Percentiles rank a stretch among this genome's conserved stretches.
These are phyloP conservation scores for Parascedosporium putredinis DNA, from an alignment of 2,329 filamentous ascomycete genomes.

Conservation along the genomic window DNA sequence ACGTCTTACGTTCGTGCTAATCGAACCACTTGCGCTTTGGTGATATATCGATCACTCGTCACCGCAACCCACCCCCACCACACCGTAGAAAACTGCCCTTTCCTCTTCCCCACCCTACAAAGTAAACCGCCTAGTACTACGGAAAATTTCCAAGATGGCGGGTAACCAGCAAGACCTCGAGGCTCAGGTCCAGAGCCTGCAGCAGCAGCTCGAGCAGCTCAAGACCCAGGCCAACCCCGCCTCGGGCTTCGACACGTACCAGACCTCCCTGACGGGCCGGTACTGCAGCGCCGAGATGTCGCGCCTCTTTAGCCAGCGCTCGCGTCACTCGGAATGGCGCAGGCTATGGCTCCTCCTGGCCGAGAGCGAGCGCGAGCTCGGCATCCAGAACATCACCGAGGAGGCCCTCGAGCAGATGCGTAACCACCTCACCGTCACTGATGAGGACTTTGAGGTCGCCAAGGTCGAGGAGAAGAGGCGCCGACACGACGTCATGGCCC, in stretches of 20 bases:
- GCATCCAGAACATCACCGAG: conserved; percentile 57
- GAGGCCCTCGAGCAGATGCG: conserved; percentile 71
- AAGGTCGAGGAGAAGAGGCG: conserved; percentile 65
- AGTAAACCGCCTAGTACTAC: too few species aligned
- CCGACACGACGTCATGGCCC: conserved; percentile 36
- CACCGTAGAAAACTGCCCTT: too few species aligned
- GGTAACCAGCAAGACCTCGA: too few species aligned
- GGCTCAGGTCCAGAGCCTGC: too few species aligned
- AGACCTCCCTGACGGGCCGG: conserved; percentile 59
- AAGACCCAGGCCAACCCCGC: too few species aligned
- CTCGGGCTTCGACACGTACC: conserved; percentile 28
- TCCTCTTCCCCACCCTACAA: too few species aligned
- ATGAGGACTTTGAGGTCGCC: conserved; percentile 67
- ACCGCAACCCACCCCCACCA: too few species aligned
- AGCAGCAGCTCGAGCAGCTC: too few species aligned
- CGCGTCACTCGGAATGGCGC: conserved; percentile 68
- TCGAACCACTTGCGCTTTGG: too few species aligned
- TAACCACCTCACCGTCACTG: conserved; percentile 61
- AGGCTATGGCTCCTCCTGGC: conserved; percentile 82
- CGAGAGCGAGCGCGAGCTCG: conserved; percentile 70
- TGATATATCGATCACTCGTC: too few species aligned
- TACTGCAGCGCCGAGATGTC: conserved; percentile 71
- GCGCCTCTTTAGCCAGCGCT: conserved; percentile 34
- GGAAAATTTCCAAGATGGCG: too few species aligned
- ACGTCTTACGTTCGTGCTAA: too few species aligned